Evolutionary conservation across 164 flowering plant genomes (phyloP).

Genomic region (Protea cynaroides): DNA sequence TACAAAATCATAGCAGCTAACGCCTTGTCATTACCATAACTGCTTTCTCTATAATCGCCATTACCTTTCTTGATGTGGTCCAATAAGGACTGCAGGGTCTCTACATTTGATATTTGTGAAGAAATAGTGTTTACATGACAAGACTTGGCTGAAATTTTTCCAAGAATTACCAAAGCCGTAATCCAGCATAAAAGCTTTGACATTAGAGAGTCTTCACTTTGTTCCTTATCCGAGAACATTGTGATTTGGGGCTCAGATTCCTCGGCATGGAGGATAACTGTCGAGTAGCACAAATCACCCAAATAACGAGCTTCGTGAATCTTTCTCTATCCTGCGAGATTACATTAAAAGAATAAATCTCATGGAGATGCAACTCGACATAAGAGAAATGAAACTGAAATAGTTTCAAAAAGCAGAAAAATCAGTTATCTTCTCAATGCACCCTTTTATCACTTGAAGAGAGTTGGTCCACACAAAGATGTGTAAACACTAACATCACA

Average conservation of each 20-base stretch:
- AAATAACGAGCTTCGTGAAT: slow-evolving; percentile 41
- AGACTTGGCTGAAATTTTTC: slow-evolving; percentile 28
- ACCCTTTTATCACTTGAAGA: no score
- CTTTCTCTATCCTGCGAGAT: slow-evolving; percentile 42
- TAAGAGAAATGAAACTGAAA: no score
- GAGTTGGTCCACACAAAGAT: no score
- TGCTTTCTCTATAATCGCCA: slow-evolving; percentile 7
- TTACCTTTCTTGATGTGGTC: slow-evolving; percentile 18
- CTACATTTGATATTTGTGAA: slow-evolving; percentile 12
- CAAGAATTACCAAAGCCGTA: slow-evolving; percentile 61
- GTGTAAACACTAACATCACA: no score
- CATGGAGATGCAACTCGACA: not conserved
- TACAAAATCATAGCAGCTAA: slow-evolving; percentile 50
- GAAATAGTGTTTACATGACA: slow-evolving; percentile 4
- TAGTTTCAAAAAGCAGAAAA: no score
- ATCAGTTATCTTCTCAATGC: no score
- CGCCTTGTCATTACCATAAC: slow-evolving; percentile 21
- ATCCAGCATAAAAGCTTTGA: slow-evolving; percentile 80
- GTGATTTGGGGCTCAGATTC: slow-evolving; percentile 8
- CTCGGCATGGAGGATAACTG: slow-evolving; percentile 19
- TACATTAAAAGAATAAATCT: slow-evolving; percentile 6
- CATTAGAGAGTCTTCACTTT: slow-evolving; percentile 37
- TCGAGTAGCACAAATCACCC: slow-evolving; percentile 58
- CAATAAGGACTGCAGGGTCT: slow-evolving; percentile 37
- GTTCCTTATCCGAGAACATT: slow-evolving; percentile 19